These are phyloP conservation scores for Adansonia gregorii DNA, from an alignment of 441 rosid genomes.

Conservation along the genomic window DNA sequence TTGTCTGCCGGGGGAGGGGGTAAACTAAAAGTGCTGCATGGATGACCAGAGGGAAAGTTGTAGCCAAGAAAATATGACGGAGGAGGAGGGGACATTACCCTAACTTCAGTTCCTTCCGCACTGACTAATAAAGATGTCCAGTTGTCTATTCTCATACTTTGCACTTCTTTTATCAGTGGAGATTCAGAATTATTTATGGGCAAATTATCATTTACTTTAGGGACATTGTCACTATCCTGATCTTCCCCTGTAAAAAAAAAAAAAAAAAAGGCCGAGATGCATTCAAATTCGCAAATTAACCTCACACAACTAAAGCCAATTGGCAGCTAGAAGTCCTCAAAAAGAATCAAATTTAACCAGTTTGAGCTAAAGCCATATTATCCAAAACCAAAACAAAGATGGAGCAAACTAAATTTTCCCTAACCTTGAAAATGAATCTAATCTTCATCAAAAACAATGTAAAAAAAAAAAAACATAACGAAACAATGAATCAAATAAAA, in stretches of 20 bases:
- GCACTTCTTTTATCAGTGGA: slow-evolving; percentile 34
- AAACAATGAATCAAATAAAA: not conserved
- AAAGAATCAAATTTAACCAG: too few relatives aligned
- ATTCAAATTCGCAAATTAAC: slow-evolving; percentile 12
- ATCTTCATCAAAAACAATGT: not conserved
- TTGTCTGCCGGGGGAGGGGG: slow-evolving; percentile 97
- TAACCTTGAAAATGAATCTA: not conserved
- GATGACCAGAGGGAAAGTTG: slow-evolving; percentile 85
- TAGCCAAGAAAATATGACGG: slow-evolving; percentile 73
- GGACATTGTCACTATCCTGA: slow-evolving; percentile 52
- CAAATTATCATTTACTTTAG: slow-evolving; percentile 44
- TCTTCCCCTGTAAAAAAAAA: slow-evolving; percentile 73
- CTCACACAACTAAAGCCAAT: not conserved
- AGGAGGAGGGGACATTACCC: slow-evolving; percentile 55
- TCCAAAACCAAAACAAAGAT: not conserved
- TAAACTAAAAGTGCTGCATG: slow-evolving; percentile 66
- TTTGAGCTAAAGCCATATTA: too few relatives aligned
- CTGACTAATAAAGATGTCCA: slow-evolving; percentile 33
- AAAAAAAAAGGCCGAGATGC: slow-evolving; percentile 21
- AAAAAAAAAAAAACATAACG: not conserved
- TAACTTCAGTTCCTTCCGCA: not conserved
- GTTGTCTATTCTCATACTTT: slow-evolving; percentile 27
- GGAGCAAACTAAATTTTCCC: not conserved
- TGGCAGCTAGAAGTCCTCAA: not conserved
- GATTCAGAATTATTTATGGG: slow-evolving; percentile 33